Conservation (phyloP, 768 basidiomycete genomes). For the Tricholoma matsutake region DNA sequence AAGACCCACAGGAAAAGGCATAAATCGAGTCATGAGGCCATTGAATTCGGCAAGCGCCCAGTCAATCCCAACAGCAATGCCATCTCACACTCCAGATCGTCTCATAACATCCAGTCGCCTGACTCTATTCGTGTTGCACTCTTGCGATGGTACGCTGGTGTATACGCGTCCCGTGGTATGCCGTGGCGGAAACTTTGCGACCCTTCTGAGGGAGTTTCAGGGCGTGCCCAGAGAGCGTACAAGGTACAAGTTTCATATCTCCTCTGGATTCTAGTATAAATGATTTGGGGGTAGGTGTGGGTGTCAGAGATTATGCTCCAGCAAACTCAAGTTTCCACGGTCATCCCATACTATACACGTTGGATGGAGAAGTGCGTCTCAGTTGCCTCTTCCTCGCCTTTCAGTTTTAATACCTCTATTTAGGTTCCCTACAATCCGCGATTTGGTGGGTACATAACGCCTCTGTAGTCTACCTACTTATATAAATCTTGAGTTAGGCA, state of each 20-base stretch:
- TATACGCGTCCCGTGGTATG: constrained; percentile 73
- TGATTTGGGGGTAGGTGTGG: constrained; percentile 58
- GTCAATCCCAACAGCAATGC: neutral
- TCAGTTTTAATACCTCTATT: constrained; percentile 8
- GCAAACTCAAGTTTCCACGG: constrained; percentile 90
- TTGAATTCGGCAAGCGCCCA: neutral
- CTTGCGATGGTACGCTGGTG: constrained; percentile 68
- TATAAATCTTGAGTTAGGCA: constrained; percentile 40
- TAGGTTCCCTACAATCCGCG: constrained; percentile 80
- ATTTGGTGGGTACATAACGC: constrained; percentile 50
- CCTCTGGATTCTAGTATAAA: neutral
- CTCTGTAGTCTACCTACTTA: constrained; percentile 6
- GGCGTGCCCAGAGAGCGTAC: constrained; percentile 83
- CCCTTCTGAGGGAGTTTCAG: constrained; percentile 46
- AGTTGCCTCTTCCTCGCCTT: neutral
- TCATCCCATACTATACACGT: constrained; percentile 88
- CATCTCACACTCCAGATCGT: constrained; percentile 39
- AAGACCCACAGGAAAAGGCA: neutral
- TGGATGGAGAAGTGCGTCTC: constrained; percentile 77
- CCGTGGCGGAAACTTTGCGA: constrained; percentile 86
- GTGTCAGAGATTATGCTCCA: constrained; percentile 95
- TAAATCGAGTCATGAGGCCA: neutral
- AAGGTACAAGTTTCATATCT: constrained; percentile 50
- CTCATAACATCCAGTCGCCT: constrained; percentile 45
- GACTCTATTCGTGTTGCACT: constrained; percentile 46